phyloP scores from a whole-genome alignment of 805 yeast species.

The Candida piceae region DNA sequence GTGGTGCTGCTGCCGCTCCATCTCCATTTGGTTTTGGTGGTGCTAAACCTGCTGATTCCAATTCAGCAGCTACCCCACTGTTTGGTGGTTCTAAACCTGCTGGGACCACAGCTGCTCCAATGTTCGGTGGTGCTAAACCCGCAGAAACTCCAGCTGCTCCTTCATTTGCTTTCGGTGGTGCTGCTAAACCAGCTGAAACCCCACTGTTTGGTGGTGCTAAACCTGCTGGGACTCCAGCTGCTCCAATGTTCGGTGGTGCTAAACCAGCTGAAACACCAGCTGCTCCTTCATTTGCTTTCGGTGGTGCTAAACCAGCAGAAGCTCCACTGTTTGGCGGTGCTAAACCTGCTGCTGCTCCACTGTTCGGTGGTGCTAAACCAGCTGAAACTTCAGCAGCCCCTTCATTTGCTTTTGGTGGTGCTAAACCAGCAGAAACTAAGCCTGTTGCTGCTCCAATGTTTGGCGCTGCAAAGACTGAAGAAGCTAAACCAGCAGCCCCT shows the following conservation, averaged over 20 bases:
- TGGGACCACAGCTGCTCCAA: not conserved
- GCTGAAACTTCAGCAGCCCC: not conserved
- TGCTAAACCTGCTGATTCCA: conserved; percentile 4
- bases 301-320: conserved; percentile 11
- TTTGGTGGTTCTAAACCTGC: too few relatives aligned
- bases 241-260: too few relatives aligned
- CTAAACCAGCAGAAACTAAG: too few relatives aligned
- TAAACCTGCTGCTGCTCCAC: conserved; percentile 13
- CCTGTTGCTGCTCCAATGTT: conserved; percentile 1
- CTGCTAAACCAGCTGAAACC: not conserved
- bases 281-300: too few relatives aligned
- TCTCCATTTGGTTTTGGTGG: conserved; percentile 2
- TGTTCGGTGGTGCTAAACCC: conserved; percentile 6
- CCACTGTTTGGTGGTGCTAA: conserved; percentile 5
- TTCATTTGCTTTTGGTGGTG: too few relatives aligned
- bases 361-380: too few relatives aligned
- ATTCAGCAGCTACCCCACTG: conserved; percentile 4
- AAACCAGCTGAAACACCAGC: too few relatives aligned
- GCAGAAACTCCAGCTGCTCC: conserved; percentile 4
- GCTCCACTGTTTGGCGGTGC: conserved; percentile 8
- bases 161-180: conserved; percentile 5
- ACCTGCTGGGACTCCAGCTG: conserved; percentile 6
- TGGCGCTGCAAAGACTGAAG: not conserved
- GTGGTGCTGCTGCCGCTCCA: too few relatives aligned
- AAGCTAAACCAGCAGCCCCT: not conserved